Evolutionary conservation across 768 basidiomycete genomes (phyloP), one percentile per base, ranked within the genome.

Genomic region (Termitomyces sp.): DNA sequence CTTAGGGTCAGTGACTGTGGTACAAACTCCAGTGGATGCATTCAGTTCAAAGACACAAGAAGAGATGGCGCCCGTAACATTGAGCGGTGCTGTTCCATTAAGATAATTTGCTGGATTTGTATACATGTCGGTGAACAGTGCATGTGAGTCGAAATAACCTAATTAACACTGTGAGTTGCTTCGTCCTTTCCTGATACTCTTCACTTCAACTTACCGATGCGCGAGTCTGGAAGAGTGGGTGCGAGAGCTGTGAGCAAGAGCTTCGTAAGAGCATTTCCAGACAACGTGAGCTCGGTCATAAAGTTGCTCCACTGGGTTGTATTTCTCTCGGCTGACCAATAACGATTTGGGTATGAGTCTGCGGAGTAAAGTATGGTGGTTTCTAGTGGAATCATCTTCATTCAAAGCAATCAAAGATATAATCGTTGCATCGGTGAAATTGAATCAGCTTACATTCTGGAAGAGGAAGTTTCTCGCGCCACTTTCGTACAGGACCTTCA

Each of bases 381-480:
- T 54, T 86, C 72, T 34, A 87, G 72, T 4, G 84, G 85, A 48
- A 85, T 76, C 74, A 87, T 84, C 84, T 85, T 60, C 32, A 27
- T 1, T 7, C 1, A 32, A 43, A 12, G 18, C 7, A 27, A 37
- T 50, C 32, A 33, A 8, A 13, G 7, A 14, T 7, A 39, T 27
- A 47, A 8, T 37, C 20, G 42, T 7, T 13, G 34, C 14, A 18
- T 14, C 5, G 34, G 14, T 14, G 42, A 26, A 13, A 20, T 34
- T 46, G 45, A 10, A 22, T n/a, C 40, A 43, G 65, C 82, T 69
- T 59, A 86, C 87, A 62, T 87, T 88, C 61, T 86, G 84, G 73
- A 88, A 84, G 50, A 88, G 67, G 65, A 88, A 87, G 63, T 88
- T 86, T 45, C 86, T 75, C 4, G 84, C 86, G 5, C 87, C 87